Percentiles rank a stretch among this genome's conserved stretches.
These are phyloP conservation scores for Kodamaea neixiangensis DNA, from an alignment of 805 yeast species.

Conservation along the genomic window DNA sequence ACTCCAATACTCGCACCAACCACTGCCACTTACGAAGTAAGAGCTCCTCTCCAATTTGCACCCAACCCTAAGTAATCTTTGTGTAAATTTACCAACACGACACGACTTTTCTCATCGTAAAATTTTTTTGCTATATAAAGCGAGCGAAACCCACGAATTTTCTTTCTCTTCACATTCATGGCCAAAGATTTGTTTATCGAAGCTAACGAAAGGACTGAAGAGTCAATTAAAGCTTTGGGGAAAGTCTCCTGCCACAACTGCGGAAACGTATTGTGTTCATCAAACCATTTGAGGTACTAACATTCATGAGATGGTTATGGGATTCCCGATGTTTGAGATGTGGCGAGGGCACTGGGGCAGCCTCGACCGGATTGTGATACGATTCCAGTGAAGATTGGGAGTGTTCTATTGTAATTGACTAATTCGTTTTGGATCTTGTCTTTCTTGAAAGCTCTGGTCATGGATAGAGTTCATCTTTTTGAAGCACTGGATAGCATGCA, in stretches of 20 bases:
- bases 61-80: conserved; percentile 8
- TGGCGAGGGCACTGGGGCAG: not conserved
- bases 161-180: conserved; percentile 54
- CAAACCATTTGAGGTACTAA: conserved; percentile 24
- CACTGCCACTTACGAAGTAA: no score
- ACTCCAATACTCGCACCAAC: no score
- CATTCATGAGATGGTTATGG: not conserved
- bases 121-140: conserved; percentile 9
- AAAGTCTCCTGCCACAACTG: conserved; percentile 81
- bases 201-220: conserved; percentile 56
- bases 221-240: conserved; percentile 64
- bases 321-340: not conserved
- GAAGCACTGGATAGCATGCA: not conserved
- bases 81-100: not conserved
- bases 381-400: not conserved
- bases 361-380: not conserved
- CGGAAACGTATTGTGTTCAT: conserved; percentile 59
- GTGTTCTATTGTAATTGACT: conserved; percentile 10
- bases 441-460: conserved; percentile 21
- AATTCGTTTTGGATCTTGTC: conserved; percentile 24
- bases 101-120: conserved; percentile 9
- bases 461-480: not conserved
- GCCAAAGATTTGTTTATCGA: conserved; percentile 76
- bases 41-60: conserved; percentile 5
- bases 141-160: not conserved